Base-by-base conservation (phyloP, 2,329 filamentous ascomycete genomes). In the Colletotrichum lupini region DNA sequence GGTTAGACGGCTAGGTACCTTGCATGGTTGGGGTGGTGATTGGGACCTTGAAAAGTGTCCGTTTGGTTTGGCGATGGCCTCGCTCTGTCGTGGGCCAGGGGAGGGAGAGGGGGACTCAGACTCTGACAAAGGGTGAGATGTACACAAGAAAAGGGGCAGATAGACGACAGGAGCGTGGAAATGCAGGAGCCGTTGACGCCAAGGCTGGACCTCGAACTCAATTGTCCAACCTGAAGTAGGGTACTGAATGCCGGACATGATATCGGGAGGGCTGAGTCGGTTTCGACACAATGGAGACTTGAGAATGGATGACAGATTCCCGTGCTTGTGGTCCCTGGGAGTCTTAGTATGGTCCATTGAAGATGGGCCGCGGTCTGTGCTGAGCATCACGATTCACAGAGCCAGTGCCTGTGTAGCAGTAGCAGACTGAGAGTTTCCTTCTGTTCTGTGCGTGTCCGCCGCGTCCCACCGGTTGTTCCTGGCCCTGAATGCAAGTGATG, bases 51-150 rank as follows among this genome's bases (percentile, higher is more conserved):
- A 37, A 19, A 62, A 58, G 19, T 52, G 49, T 26, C 24, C 58
- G 53, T 70, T 69, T 69, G 59, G 66, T 70, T 64, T 69, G 59
- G 66, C 37, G 59, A 73, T 73, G 66, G 55, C 66, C 66, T 65
- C 55, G 59, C 70, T 24, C 68, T 60, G 55, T 69, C 32, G 32
- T 55, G 53, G 59, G 55, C 32, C 59, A 69, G 60, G 66, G 59
- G 42, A 26, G 46, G 46, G 30, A n/a, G n/a, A 67, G 19, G 28
- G 42, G 42, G 11, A 35, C n/a, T 46, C 42, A 49, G 16, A 53
- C 46, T 61, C 59, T 59, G 49, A 37, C 53, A 57, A 64, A 60
- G 52, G 58, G 52, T 19, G 19, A 14, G 61, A n/a, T 8, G 49
- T 14, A 32, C 8, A 32, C 30, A 52, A 24, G 32, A 32, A 28